These are phyloP conservation scores for Thoreauomyces humboldtii DNA, from an alignment of 192 early-diverging fungal species.

Conservation along the genomic window DNA sequence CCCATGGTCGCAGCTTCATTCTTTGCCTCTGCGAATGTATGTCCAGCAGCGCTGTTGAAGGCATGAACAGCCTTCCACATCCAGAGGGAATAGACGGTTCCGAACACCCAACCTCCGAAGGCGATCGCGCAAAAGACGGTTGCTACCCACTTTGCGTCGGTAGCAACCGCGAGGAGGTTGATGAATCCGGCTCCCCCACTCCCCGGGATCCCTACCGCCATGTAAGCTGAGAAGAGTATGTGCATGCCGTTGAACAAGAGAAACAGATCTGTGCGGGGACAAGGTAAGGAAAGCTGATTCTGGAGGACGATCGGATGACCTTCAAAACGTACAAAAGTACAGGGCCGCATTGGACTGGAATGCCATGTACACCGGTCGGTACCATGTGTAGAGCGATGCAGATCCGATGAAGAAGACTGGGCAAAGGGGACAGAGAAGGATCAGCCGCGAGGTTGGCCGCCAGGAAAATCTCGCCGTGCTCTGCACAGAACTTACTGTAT, in stretches of 20 bases:
- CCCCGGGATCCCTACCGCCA: slow-evolving; percentile 81
- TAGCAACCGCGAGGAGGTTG: slow-evolving; percentile 66
- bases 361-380: slow-evolving; percentile 83
- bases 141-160: slow-evolving; percentile 35
- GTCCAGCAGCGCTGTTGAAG: slow-evolving; percentile 33
- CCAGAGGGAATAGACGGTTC: slow-evolving; percentile 48
- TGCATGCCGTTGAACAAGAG: slow-evolving; percentile 87
- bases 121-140: slow-evolving; percentile 32
- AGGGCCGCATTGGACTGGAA: slow-evolving; percentile 84
- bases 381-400: slow-evolving; percentile 82
- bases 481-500: background rate
- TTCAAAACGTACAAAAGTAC: slow-evolving; percentile 85
- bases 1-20: slow-evolving; percentile 39
- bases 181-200: slow-evolving; percentile 81
- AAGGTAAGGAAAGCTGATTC: background rate
- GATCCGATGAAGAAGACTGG: slow-evolving; percentile 57
- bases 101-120: slow-evolving; percentile 64
- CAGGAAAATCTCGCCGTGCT: too few relatives aligned
- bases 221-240: slow-evolving; percentile 72
- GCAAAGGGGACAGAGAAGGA: too few relatives aligned
- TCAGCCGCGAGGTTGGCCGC: too few relatives aligned
- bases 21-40: slow-evolving; percentile 39
- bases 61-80: slow-evolving; percentile 42
- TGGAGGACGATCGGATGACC: background rate
- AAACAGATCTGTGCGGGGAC: slow-evolving; percentile 56